Percentiles rank a stretch among this genome's conserved stretches.
Evolutionary conservation across 1,284 basidiomycete genomes (phyloP).

Genomic region (Pseudozyma tsukubaensis): DNA sequence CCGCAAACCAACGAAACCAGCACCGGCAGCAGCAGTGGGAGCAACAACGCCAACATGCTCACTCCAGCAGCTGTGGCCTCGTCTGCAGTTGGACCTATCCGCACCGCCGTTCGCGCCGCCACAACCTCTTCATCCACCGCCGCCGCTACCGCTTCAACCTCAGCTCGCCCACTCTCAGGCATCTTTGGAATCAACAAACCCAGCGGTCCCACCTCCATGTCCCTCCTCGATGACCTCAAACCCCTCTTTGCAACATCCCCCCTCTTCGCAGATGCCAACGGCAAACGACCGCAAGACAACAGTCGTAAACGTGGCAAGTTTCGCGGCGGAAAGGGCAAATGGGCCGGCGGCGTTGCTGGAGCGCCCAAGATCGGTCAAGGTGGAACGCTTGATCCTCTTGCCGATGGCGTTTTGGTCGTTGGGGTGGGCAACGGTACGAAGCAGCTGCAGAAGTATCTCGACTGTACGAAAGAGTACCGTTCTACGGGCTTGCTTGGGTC

Average conservation of each 20-base stretch:
- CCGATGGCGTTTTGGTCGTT: constrained; percentile 88
- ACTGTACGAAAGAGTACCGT: constrained; percentile 88
- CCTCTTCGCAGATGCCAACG: constrained; percentile 74
- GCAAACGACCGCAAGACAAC: constrained; percentile 72
- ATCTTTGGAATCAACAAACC: constrained; percentile 87
- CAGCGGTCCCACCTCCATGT: constrained; percentile 90
- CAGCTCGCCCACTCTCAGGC: constrained; percentile 77
- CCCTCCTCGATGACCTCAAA: constrained; percentile 86
- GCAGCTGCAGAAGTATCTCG: constrained; percentile 83
- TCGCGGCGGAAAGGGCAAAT: constrained; percentile 46
- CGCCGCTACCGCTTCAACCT: constrained; percentile 29
- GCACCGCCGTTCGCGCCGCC: constrained; percentile 18
- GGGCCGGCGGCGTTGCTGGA: constrained; percentile 42
- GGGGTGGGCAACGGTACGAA: constrained; percentile 93
- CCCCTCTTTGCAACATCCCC: constrained; percentile 80
- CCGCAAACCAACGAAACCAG: neutral
- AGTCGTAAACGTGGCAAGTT: constrained; percentile 43
- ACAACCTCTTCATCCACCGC: constrained; percentile 6
- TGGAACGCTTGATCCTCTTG: constrained; percentile 94
- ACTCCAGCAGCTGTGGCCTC: constrained; percentile 10
- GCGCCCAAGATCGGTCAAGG: constrained; percentile 84
- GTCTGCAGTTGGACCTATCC: constrained; percentile 31
- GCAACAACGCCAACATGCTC: constrained; percentile 15
- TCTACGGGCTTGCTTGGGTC: constrained; percentile 91
- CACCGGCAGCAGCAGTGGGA: neutral